Percentiles rank a stretch among this genome's conserved stretches.
These are phyloP conservation scores for Epithele typhae DNA, from an alignment of 768 basidiomycete species.

Conservation along the genomic window DNA sequence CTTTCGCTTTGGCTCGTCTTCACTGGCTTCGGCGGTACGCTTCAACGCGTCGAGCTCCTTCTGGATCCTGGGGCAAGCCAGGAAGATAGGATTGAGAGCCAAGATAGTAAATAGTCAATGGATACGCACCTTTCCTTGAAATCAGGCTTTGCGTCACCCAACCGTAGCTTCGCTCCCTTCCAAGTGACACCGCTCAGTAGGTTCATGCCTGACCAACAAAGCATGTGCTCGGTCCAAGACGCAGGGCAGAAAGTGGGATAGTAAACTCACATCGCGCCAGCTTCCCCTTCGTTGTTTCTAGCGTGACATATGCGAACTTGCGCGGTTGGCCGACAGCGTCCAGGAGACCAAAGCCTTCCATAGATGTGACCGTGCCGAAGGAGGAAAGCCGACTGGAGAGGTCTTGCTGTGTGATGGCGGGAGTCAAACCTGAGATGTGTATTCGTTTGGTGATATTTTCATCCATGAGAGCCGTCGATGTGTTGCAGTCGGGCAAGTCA, in stretches of 20 bases:
- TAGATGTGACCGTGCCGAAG: constrained; percentile 64
- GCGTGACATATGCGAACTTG: constrained; percentile 71
- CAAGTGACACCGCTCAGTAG: constrained; percentile 76
- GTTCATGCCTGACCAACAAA: constrained; percentile 52
- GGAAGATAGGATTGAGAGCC: constrained; percentile 4
- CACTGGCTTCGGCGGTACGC: constrained; percentile 18
- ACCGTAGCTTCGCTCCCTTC: constrained; percentile 82
- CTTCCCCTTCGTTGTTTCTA: constrained; percentile 57
- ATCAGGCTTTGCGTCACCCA: constrained; percentile 82
- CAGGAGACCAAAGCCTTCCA: constrained; percentile 64
- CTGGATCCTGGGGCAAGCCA: constrained; percentile 24
- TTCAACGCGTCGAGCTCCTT: constrained; percentile 17
- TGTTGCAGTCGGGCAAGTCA: no score
- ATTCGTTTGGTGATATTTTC: constrained; percentile 51
- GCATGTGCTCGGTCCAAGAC: neutral
- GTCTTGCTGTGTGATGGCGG: constrained; percentile 53
- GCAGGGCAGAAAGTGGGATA: neutral
- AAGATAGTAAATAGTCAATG: neutral
- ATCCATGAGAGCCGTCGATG: no score
- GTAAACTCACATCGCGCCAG: constrained; percentile 57
- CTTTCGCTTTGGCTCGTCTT: constrained; percentile 39
- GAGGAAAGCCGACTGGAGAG: constrained; percentile 52
- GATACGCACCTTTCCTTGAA: constrained; percentile 53
- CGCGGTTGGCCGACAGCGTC: constrained; percentile 64
- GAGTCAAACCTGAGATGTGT: constrained; percentile 73